Evolutionary conservation across 257 asterid genomes (phyloP), one percentile per base, ranked within the genome.

Genomic region (Ilex asprella): DNA sequence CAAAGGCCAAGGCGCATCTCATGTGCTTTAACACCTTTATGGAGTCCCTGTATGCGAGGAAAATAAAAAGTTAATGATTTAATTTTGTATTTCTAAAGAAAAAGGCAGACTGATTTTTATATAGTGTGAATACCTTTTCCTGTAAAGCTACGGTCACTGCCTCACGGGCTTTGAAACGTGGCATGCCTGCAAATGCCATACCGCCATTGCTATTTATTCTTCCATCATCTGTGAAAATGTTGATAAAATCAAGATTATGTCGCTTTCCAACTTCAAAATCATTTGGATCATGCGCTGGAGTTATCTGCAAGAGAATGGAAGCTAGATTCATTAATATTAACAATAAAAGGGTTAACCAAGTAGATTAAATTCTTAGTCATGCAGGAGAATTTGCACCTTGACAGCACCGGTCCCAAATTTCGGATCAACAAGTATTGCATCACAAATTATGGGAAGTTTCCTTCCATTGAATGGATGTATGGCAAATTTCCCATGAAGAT

Each of bases 221-320:
- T 49, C 99, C 97, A 70, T 89, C 99, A 75, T 93, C 99, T 60
- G 95, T 93, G 59, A 93, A 83, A 69, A 93, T 87, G 70, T 84
- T 93, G 70, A 87, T 87, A 70, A 78, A 84, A 30, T 89, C 85
- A 51, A 93, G 96, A 57, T 80, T 74, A 52, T 89, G 97, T 61
- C 96, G 97, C 87, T 81, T 90, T 73, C 95, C 97, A 50, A 89
- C 97, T 73, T 83, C 91, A 79, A 89, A 93, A 81, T 93, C 99
- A 70, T 93, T 93, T 64, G 99, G 99, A 76, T 93, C 99, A 66
- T 93, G 99, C 52, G 97, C 97, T 53, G 97, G 99, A 55, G 99
- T 93, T 74, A 89, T 87, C 99, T 89, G 85, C 72, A 72, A 21
- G 27, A 21, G 27, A 21, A 21, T 21, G 27, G 27, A 21, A 11